Evolutionary conservation across 305 asterid species (phyloP).

Genomic region (Fraxinus albicans): DNA sequence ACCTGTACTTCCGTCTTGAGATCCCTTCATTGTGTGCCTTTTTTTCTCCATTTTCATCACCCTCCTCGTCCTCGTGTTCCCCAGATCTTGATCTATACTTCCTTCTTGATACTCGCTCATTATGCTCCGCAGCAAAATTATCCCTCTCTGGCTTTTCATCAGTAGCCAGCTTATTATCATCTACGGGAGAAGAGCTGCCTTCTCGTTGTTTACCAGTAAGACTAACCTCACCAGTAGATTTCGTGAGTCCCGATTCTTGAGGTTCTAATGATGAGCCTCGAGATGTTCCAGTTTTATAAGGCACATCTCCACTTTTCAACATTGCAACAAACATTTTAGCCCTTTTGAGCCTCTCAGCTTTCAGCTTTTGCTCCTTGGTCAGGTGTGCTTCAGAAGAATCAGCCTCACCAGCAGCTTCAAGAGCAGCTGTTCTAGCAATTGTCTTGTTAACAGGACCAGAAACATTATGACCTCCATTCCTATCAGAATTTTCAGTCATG

Average conservation of each 20-base stretch:
- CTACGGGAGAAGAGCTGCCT: conserved; percentile 41
- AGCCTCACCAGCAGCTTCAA: conserved; percentile 33
- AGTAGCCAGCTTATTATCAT: conserved; percentile 27
- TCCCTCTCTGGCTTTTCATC: conserved; percentile 32
- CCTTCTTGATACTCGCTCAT: conserved; percentile 48
- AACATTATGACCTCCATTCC: conserved; percentile 19
- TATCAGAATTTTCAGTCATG: conserved; percentile 22
- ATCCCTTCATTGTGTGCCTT: conserved; percentile 18
- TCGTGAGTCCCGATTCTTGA: conserved; percentile 39
- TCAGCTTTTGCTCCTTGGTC: conserved; percentile 72
- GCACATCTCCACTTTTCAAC: conserved; percentile 64
- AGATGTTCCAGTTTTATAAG: conserved; percentile 44
- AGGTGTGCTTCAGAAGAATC: conserved; percentile 47
- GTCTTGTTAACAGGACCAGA: conserved; percentile 9
- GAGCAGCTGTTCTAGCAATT: conserved; percentile 26
- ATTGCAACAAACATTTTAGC: conserved; percentile 85
- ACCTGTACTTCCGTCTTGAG: conserved; percentile 28
- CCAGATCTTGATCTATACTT: conserved; percentile 65
- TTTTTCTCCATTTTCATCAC: conserved; percentile 16
- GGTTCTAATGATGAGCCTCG: conserved; percentile 65
- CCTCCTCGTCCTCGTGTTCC: conserved; percentile 41
- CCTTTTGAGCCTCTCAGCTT: conserved; percentile 88
- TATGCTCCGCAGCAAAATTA: conserved; percentile 41
- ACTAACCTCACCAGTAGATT: conserved; percentile 33
- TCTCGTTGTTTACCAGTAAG: conserved; percentile 38